phyloP scores from a whole-genome alignment of 345 rosid genomes.

The Eucalyptus curtisii region DNA sequence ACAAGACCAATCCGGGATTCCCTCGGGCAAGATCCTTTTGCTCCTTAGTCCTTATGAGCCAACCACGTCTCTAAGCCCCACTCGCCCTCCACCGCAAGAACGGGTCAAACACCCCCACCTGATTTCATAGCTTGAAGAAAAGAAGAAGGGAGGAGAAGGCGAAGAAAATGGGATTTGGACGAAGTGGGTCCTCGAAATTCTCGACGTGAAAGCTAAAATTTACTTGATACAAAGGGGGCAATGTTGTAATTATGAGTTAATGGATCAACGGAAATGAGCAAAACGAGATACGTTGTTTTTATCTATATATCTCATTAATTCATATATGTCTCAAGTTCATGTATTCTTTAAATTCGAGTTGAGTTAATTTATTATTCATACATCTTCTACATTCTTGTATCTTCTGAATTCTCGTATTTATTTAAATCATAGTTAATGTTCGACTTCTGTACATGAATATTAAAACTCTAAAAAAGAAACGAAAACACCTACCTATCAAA shows the following conservation, averaged over 20 bases:
- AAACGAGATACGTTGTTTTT: too few relatives aligned
- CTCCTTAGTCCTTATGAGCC: background rate
- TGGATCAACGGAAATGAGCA: too few relatives aligned
- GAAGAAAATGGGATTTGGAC: background rate
- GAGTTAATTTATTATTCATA: too few relatives aligned
- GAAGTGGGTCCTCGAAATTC: background rate
- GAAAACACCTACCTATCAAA: too few relatives aligned
- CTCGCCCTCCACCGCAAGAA: background rate
- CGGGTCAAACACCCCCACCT: background rate
- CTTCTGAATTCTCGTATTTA: too few relatives aligned
- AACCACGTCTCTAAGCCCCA: background rate
- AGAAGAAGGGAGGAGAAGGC: background rate
- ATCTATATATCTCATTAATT: too few relatives aligned
- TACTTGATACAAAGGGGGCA: background rate
- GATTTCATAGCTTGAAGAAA: background rate
- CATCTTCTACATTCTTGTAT: too few relatives aligned
- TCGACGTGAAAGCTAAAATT: background rate
- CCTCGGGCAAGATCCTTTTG: background rate
- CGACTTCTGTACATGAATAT: rapidly evolving
- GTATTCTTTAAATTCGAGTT: too few relatives aligned
- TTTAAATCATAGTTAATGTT: too few relatives aligned
- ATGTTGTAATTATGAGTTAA: too few relatives aligned
- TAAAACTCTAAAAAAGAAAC: too few relatives aligned
- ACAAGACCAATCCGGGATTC: background rate
- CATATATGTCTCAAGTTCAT: too few relatives aligned